These are phyloP conservation scores for Acacia pycnantha DNA, from an alignment of 331 rosid species.

Conservation along the genomic window DNA sequence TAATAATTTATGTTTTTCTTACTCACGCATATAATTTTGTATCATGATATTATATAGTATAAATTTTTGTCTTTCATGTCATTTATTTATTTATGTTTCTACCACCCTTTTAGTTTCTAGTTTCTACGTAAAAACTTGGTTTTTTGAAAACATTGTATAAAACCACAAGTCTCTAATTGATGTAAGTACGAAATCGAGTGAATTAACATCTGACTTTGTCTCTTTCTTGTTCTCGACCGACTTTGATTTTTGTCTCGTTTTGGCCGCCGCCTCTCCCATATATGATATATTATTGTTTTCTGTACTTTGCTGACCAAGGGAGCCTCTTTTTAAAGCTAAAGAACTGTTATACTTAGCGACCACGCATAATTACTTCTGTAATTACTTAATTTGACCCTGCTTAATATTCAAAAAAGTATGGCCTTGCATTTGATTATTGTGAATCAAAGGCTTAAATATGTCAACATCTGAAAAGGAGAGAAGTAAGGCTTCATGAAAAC, in stretches of 20 bases:
- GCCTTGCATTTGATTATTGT: neutral
- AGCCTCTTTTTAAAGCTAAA: neutral
- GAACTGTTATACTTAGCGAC: neutral
- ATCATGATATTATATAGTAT: no score
- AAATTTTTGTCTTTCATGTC: no score
- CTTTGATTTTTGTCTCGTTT: slow-evolving; percentile 24
- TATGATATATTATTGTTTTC: neutral
- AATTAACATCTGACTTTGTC: neutral
- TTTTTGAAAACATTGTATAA: no score
- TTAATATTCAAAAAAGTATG: neutral
- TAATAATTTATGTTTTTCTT: no score
- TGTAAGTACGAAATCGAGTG: neutral
- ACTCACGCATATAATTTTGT: no score
- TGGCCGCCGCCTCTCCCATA: neutral
- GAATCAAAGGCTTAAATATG: neutral
- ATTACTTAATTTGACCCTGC: neutral
- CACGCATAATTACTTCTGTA: neutral
- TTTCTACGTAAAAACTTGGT: no score
- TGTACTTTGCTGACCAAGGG: neutral
- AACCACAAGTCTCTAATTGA: neutral
- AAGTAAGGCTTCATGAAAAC: neutral
- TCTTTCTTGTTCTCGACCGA: neutral
- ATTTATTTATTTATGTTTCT: no score
- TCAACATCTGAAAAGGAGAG: neutral
- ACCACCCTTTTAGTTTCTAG: no score